Evolutionary conservation across 176 grass and related monocot genomes (phyloP).

Genomic region (Oropetium thomaeum): DNA sequence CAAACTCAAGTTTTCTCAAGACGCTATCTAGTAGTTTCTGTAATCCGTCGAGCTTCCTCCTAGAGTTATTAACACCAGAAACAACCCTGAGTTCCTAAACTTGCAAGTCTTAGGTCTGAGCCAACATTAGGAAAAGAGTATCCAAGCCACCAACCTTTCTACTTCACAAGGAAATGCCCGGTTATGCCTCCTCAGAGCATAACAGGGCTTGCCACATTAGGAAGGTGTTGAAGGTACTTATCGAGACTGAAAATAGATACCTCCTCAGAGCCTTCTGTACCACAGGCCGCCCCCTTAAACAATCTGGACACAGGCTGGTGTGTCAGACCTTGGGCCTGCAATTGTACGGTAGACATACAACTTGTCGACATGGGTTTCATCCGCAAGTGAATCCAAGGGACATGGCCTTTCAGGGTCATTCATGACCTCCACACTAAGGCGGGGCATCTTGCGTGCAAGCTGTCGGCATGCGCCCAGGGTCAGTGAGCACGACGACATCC

Average conservation of each 20-base stretch:
- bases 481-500: conserved; percentile 70
- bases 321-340: conserved; percentile 55
- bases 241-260: conserved; percentile 32
- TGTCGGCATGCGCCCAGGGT: conserved; percentile 60
- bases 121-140: not conserved
- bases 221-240: conserved; percentile 37
- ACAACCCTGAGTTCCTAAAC: conserved; percentile 30
- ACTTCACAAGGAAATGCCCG: conserved; percentile 29
- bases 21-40: conserved; percentile 62
- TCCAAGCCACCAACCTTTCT: conserved; percentile 33
- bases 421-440: conserved; percentile 66
- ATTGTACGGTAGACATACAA: conserved; percentile 71
- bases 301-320: conserved; percentile 60
- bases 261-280: conserved; percentile 19
- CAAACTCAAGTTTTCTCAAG: conserved; percentile 47
- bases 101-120: conserved; percentile 23
- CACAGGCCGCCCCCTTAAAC: not conserved
- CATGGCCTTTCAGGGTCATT: conserved; percentile 35
- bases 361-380: conserved; percentile 56
- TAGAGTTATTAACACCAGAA: conserved; percentile 62
- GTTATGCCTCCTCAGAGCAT: no score
- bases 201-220: no score
- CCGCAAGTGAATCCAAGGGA: conserved; percentile 40
- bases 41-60: conserved; percentile 40
- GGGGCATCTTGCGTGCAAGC: conserved; percentile 63